These are phyloP conservation scores for Cordyceps fumosorosea DNA, from an alignment of 2,329 filamentous ascomycete species.

Conservation along the genomic window DNA sequence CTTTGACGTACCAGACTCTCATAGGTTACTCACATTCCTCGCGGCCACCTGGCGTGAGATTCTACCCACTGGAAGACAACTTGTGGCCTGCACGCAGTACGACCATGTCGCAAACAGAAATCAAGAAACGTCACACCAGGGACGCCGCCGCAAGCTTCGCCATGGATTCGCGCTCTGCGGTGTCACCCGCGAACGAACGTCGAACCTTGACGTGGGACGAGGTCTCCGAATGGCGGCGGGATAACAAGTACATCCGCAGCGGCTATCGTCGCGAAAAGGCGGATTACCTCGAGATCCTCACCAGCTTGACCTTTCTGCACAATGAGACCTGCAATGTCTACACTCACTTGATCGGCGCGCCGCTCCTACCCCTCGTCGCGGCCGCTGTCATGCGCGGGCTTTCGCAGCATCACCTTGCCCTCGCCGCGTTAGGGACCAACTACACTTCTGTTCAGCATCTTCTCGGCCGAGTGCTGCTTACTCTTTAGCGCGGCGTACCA, in stretches of 20 bases:
- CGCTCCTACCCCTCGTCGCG: slow-evolving; percentile 4
- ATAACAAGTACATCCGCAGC: slow-evolving; percentile 13
- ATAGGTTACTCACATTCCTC: too few relatives aligned
- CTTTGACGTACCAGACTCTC: too few relatives aligned
- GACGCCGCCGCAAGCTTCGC: not conserved
- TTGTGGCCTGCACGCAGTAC: not conserved
- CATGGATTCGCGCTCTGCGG: not conserved
- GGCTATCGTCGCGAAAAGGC: slow-evolving; percentile 2
- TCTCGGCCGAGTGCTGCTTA: slow-evolving; percentile 15
- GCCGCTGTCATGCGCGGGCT: not conserved
- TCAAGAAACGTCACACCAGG: not conserved
- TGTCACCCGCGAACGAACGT: not conserved
- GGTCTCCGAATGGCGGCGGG: slow-evolving; percentile 12
- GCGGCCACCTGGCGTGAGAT: too few relatives aligned
- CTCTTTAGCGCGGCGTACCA: slow-evolving; percentile 15
- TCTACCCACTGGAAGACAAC: too few relatives aligned
- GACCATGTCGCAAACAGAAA: not conserved
- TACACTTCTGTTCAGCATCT: slow-evolving; percentile 15
- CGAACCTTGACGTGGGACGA: slow-evolving; percentile 12
- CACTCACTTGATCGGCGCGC: slow-evolving; percentile 10
- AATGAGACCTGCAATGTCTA: slow-evolving; percentile 13
- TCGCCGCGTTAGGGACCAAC: not conserved
- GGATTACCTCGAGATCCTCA: slow-evolving; percentile 6
- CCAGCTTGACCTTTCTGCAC: slow-evolving; percentile 11
- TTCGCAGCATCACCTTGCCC: slow-evolving; percentile 6